Evolutionary conservation across 352 stramenopile species (phyloP).

Genomic region (Saprolegnia parasitica): DNA sequence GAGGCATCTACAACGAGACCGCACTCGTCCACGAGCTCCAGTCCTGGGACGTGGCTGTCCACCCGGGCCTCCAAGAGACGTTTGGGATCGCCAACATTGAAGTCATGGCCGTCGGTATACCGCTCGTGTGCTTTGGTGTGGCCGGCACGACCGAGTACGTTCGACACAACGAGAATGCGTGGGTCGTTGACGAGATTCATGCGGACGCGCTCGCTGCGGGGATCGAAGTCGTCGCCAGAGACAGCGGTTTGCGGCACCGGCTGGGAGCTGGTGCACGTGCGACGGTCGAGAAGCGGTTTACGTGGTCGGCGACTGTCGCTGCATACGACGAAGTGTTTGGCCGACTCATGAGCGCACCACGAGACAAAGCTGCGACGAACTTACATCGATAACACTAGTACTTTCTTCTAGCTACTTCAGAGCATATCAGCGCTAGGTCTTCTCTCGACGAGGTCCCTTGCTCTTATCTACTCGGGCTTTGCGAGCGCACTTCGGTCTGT

Average conservation of each 20-base stretch:
- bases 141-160: slow-evolving; percentile 14
- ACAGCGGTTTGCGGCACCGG: neutral
- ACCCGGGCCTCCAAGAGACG: slow-evolving; percentile 33
- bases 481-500: too few species aligned
- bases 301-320: neutral
- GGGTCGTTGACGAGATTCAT: neutral
- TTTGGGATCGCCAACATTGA: slow-evolving; percentile 54
- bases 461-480: too few species aligned
- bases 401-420: too few species aligned
- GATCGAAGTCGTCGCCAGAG: neutral
- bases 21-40: slow-evolving; percentile 5
- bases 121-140: slow-evolving; percentile 42
- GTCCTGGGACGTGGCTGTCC: neutral
- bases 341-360: too few species aligned
- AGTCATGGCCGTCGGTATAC: slow-evolving; percentile 36
- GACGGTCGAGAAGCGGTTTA: slow-evolving; percentile 4
- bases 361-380: too few species aligned
- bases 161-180: slow-evolving; percentile 1
- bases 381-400: too few species aligned
- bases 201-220: neutral
- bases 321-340: neutral
- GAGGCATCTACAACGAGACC: slow-evolving; percentile 13
- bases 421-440: too few species aligned
- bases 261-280: neutral
- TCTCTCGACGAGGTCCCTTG: too few species aligned